These are phyloP conservation scores for Boletus coccyginus DNA, from an alignment of 768 basidiomycete genomes.

Conservation along the genomic window DNA sequence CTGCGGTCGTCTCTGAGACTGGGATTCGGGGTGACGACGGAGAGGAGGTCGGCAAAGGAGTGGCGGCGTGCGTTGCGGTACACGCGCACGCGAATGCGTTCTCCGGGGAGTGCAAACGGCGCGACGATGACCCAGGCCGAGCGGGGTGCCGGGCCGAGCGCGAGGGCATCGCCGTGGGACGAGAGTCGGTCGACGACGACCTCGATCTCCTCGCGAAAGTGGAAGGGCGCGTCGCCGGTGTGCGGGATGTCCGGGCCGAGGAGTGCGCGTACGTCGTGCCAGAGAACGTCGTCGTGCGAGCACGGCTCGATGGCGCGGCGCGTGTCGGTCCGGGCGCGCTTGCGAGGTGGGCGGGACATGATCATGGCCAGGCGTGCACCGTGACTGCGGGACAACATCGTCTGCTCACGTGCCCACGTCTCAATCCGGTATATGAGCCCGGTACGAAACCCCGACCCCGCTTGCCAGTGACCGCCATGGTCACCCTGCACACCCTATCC, in stretches of 20 bases:
- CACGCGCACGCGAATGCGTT: constrained; percentile 69
- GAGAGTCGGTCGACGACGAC: constrained; percentile 64
- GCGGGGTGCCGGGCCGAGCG: constrained; percentile 43
- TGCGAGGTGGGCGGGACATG: too few species aligned
- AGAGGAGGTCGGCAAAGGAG: constrained; percentile 73
- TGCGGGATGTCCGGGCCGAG: constrained; percentile 61
- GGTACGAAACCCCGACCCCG: background rate
- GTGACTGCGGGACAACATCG: background rate
- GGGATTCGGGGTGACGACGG: constrained; percentile 59
- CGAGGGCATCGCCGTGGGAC: constrained; percentile 65
- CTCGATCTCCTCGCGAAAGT: constrained; percentile 58
- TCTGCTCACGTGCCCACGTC: background rate
- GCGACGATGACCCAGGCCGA: constrained; percentile 79
- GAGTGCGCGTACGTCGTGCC: constrained; percentile 64
- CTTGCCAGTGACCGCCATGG: constrained; percentile 8
- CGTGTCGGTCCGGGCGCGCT: constrained; percentile 27
- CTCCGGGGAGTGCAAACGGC: constrained; percentile 84
- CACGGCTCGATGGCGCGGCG: constrained; percentile 44
- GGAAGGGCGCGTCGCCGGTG: constrained; percentile 55
- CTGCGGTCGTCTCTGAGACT: constrained; percentile 62
- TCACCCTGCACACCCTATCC: constrained; percentile 1
- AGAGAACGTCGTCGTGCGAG: constrained; percentile 73
- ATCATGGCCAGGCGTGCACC: too few species aligned
- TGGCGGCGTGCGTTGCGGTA: constrained; percentile 69
- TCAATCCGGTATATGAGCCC: background rate